Evolutionary conservation across 495 filamentous ascomycete genomes (phyloP), one percentile per base, ranked within the genome.

Genomic region (Neurospora sp.): DNA sequence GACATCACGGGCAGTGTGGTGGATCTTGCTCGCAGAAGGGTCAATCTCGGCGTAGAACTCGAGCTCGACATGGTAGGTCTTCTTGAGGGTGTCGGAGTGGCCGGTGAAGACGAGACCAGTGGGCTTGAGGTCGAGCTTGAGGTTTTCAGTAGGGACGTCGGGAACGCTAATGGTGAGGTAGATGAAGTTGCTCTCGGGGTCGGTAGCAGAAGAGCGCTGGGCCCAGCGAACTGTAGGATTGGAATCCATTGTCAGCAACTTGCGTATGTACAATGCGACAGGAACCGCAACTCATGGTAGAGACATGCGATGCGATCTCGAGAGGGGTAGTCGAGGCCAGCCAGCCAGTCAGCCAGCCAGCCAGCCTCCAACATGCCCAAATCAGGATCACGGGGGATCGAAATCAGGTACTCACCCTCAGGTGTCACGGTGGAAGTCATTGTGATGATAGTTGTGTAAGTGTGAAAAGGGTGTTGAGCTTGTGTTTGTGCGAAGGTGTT

Each of bases 1-100:
- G 74, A 97, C 87, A 78, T 93, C 93, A 78, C 94, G 91, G 77
- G 89, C 86, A 42, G 90, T 94, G 86, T 96, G 91, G 87, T 93
- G 87, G 75, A 90, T 87, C 84, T 93, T 94, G 86, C 88, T 92
- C 79, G 91, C 88, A 53, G 88, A 87, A 59, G 88, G 83, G 82
- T 98, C 94, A 85, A 99, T 96, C 85, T 98, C 96, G 76, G 79
- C 92, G 84, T 88, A 98, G 83, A 99, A 90, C 75, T 94, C 90
- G n/a, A 99, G 89, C 20, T 92, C 90, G 74, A 98, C 88, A 70
- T 91, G 86, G 84, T 97, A 99, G 68, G 86, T 91, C 70, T 88
- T 87, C 90, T 98, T 98, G 70, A 88, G 83, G 70, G 89, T 91
- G 61, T 89, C 90, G 39, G 92, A 93, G 77, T 89, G 83, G 75